These are phyloP conservation scores for Chaetothyriales sp. DNA, from an alignment of 2,329 filamentous ascomycete species.

Conservation along the genomic window DNA sequence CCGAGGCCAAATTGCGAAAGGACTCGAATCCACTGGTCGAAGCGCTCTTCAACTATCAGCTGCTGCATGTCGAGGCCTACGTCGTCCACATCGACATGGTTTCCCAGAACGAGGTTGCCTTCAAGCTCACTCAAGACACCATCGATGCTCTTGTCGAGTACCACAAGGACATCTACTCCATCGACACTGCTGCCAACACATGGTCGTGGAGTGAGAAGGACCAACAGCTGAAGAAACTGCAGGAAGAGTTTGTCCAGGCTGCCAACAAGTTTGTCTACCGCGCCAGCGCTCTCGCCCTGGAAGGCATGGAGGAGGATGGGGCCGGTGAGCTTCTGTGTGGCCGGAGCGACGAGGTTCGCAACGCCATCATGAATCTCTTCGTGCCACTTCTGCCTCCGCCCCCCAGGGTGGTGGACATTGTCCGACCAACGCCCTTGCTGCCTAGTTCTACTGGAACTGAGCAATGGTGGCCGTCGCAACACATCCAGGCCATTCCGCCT, in stretches of 20 bases:
- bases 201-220: slow-evolving; percentile 97
- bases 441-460: slow-evolving; percentile 62
- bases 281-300: slow-evolving; percentile 72
- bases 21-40: slow-evolving; percentile 73
- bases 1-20: slow-evolving; percentile 67
- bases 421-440: slow-evolving; percentile 71
- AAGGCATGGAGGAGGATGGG: slow-evolving; percentile 92
- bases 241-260: slow-evolving; percentile 90
- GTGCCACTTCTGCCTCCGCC: slow-evolving; percentile 70
- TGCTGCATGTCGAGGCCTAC: slow-evolving; percentile 89
- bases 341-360: slow-evolving; percentile 86
- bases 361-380: slow-evolving; percentile 67
- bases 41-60: slow-evolving; percentile 80
- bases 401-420: slow-evolving; percentile 74
- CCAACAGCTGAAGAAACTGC: slow-evolving; percentile 86
- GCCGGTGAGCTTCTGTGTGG: slow-evolving; percentile 83
- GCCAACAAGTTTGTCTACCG: slow-evolving; percentile 96
- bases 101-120: slow-evolving; percentile 88
- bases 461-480: slow-evolving; percentile 66
- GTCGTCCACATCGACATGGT: slow-evolving; percentile 99
- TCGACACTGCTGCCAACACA: slow-evolving; percentile 74
- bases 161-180: slow-evolving; percentile 88
- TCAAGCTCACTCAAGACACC: slow-evolving; percentile 88
- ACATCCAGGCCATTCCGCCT: slow-evolving; percentile 49
- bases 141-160: slow-evolving; percentile 89